phyloP scores from a whole-genome alignment of 2,329 filamentous ascomycete species.

The Beauveria brongniartii region DNA sequence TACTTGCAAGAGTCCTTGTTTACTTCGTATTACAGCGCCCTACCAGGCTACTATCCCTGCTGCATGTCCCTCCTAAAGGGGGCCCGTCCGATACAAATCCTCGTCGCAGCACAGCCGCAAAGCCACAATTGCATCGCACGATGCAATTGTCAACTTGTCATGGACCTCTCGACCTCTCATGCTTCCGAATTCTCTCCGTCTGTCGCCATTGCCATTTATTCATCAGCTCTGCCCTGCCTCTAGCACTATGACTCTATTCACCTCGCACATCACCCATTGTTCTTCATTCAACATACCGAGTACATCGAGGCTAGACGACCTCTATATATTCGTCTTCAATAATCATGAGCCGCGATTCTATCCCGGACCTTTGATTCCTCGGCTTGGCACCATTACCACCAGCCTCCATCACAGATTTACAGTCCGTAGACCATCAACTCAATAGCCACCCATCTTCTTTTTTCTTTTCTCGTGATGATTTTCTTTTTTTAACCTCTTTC shows the following conservation, averaged over 20 bases:
- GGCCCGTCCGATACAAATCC: neutral
- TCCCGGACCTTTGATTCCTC: neutral
- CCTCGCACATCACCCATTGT: too few species aligned
- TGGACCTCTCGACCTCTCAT: neutral
- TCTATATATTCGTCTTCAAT: too few species aligned
- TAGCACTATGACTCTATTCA: too few species aligned
- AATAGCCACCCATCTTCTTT: neutral
- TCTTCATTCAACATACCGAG: too few species aligned
- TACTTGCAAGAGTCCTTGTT: too few species aligned
- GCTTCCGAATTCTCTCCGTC: too few species aligned
- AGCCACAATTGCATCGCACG: neutral
- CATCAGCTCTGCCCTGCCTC: neutral
- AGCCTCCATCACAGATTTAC: neutral
- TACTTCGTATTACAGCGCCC: too few species aligned
- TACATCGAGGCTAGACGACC: neutral
- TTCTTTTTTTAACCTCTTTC: neutral
- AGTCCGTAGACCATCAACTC: neutral
- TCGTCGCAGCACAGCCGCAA: neutral
- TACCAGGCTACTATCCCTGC: neutral
- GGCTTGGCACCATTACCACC: neutral
- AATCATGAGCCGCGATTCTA: neutral
- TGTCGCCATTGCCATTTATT: neutral
- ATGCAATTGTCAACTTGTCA: neutral
- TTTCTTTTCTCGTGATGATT: neutral
- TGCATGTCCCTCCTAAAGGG: neutral